Evolutionary conservation across 371 early-diverging fungal genomes (phyloP).

Genomic region (Mortierella sp.): DNA sequence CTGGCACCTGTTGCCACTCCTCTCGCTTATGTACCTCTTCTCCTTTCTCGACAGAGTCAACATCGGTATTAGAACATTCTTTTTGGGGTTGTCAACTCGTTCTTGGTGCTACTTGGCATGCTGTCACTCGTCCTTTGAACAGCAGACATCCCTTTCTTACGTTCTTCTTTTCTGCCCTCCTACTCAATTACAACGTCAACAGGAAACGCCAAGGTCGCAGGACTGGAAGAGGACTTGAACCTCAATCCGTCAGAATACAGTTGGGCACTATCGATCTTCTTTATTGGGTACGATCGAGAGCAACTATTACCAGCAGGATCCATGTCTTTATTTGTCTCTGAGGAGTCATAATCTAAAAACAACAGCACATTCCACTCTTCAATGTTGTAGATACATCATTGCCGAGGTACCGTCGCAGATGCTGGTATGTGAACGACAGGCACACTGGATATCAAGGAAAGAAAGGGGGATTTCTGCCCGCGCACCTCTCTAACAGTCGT

Average conservation of each 20-base stretch:
- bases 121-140: conserved; percentile 21
- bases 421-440: conserved; percentile 21
- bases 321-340: not conserved
- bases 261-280: conserved; percentile 77
- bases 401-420: conserved; percentile 41
- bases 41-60: conserved; percentile 71
- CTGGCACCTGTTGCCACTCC: conserved; percentile 61
- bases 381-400: conserved; percentile 16
- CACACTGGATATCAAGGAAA: not conserved
- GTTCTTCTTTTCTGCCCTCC: not conserved
- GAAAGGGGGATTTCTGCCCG: not conserved
- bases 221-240: conserved; percentile 64
- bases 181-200: conserved; percentile 19
- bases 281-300: conserved; percentile 70
- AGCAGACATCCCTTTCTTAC: not conserved
- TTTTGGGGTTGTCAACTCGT: not conserved
- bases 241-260: conserved; percentile 67
- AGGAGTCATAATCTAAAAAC: not conserved
- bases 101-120: not conserved
- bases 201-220: conserved; percentile 55
- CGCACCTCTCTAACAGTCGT: not conserved
- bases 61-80: conserved; percentile 60
- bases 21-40: conserved; percentile 67
- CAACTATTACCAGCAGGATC: conserved; percentile 57
- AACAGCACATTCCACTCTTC: not conserved